Percentiles rank a stretch among this genome's conserved stretches.
Evolutionary conservation across 225 moss, liverwort and hornwort species (phyloP).

Genomic region (Takakia lepidozioides): DNA sequence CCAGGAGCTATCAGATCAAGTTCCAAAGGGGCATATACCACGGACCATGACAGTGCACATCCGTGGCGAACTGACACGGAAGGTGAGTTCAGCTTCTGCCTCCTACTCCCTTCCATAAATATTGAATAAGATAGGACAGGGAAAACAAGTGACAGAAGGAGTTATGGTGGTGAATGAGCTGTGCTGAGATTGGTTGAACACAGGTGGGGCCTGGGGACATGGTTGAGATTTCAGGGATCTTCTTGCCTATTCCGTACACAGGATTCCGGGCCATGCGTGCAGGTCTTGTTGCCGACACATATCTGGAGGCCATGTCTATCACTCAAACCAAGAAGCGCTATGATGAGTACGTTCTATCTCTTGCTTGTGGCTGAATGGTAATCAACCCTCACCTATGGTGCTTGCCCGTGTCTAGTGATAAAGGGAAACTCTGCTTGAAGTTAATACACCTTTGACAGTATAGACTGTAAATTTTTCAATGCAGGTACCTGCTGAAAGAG

Average conservation of each 20-base stretch:
- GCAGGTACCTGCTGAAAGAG: conserved; percentile 64
- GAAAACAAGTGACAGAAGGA: too few relatives aligned
- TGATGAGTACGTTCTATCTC: conserved; percentile 76
- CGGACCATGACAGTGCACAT: conserved; percentile 88
- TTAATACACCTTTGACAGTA: too few relatives aligned
- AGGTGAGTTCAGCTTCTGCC: conserved; percentile 14
- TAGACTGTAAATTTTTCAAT: too few relatives aligned
- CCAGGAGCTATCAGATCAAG: conserved; percentile 95
- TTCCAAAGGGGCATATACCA: conserved; percentile 96
- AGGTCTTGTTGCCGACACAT: conserved; percentile 93
- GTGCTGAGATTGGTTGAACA: not conserved
- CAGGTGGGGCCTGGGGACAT: conserved; percentile 90
- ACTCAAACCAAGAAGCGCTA: conserved; percentile 88
- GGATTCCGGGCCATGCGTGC: conserved; percentile 95
- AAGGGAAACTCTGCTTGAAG: too few relatives aligned
- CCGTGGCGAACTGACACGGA: conserved; percentile 87
- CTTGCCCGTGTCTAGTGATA: too few relatives aligned
- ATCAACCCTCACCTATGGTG: too few relatives aligned
- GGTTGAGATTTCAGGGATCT: conserved; percentile 92
- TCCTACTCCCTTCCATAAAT: too few relatives aligned
- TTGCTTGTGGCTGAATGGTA: too few relatives aligned
- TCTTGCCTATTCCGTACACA: conserved; percentile 91
- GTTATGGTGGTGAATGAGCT: too few relatives aligned
- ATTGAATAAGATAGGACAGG: too few relatives aligned
- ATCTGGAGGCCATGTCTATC: conserved; percentile 90